These are phyloP conservation scores for Arabidopsis arenosa DNA, from an alignment of 345 rosid species.

Conservation along the genomic window DNA sequence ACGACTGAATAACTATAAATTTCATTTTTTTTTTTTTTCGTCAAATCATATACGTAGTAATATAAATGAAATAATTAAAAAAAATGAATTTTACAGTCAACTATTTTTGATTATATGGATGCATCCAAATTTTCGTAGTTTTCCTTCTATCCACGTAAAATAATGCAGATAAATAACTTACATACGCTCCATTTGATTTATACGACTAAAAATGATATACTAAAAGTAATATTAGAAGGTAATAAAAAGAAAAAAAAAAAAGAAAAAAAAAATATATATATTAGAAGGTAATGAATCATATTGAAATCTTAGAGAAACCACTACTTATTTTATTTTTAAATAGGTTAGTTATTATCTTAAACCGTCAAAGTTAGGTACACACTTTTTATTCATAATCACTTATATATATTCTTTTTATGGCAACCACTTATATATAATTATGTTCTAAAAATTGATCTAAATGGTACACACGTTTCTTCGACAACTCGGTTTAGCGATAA, in stretches of 20 bases:
- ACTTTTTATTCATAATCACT: constrained; percentile 30
- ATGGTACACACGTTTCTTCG: constrained; percentile 39
- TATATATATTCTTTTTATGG: constrained; percentile 19
- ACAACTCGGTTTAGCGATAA: constrained; percentile 41
- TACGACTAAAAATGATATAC: not conserved
- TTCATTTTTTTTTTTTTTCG: too few species aligned
- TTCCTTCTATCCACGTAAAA: not conserved
- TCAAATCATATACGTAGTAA: too few species aligned
- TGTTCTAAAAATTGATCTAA: constrained; percentile 2
- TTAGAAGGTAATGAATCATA: constrained; percentile 14
- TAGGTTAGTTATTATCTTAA: constrained; percentile 38
- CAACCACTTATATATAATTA: constrained; percentile 36
- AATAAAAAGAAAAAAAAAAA: not conserved
- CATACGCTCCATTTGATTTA: not conserved
- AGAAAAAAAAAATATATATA: too few species aligned
- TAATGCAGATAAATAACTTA: not conserved
- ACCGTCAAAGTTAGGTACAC: constrained; percentile 46
- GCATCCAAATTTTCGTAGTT: not conserved
- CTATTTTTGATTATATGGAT: not conserved
- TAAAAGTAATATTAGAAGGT: constrained; percentile 5
- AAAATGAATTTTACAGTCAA: not conserved
- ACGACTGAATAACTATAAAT: not conserved
- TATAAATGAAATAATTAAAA: not conserved
- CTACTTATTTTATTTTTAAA: constrained; percentile 9
- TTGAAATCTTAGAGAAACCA: constrained; percentile 14